Percentiles rank a stretch among this genome's conserved stretches.
Evolutionary conservation across 352 stramenopile genomes (phyloP).

Genomic region (Globisporangium acanthophoron): DNA sequence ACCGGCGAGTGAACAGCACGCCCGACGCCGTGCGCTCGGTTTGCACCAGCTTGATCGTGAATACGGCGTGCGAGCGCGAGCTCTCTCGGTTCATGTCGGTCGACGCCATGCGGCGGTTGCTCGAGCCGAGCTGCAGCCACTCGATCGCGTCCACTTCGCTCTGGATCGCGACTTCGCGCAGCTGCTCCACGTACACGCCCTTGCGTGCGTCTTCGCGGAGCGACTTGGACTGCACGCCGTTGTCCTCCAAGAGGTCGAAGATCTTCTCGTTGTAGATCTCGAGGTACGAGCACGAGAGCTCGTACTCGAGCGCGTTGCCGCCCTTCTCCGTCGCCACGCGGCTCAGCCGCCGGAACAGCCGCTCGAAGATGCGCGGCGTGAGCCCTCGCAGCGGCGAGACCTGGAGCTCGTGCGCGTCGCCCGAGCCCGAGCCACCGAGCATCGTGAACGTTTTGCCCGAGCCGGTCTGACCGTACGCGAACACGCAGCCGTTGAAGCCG

Average conservation of each 20-base stretch:
- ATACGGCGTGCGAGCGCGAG: conserved; percentile 96
- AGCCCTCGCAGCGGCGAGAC: conserved; percentile 56
- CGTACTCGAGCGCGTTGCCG: conserved; percentile 47
- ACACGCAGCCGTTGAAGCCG: conserved; percentile 88
- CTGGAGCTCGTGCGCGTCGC: conserved; percentile 36
- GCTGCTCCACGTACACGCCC: conserved; percentile 74
- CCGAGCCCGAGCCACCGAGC: conserved; percentile 39
- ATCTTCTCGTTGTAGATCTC: conserved; percentile 92
- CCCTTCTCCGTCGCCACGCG: conserved; percentile 34
- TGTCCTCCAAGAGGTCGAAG: conserved; percentile 78
- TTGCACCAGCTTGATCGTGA: conserved; percentile 93
- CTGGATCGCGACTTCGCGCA: conserved; percentile 61
- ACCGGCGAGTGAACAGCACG: conserved; percentile 59
- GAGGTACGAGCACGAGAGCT: conserved; percentile 79
- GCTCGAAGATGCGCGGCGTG: conserved; percentile 79
- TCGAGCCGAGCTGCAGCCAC: conserved; percentile 64
- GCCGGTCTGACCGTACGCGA: conserved; percentile 87
- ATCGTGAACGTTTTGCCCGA: conserved; percentile 89
- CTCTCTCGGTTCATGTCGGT: conserved; percentile 98
- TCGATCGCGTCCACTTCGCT: conserved; percentile 63
- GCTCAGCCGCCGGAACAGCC: conserved; percentile 64
- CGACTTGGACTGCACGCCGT: conserved; percentile 48
- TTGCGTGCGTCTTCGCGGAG: conserved; percentile 75
- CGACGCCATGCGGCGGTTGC: conserved; percentile 91
- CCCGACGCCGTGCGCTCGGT: conserved; percentile 55